Conservation (phyloP, 306 rosid genomes). For the Glycine latifolia region DNA sequence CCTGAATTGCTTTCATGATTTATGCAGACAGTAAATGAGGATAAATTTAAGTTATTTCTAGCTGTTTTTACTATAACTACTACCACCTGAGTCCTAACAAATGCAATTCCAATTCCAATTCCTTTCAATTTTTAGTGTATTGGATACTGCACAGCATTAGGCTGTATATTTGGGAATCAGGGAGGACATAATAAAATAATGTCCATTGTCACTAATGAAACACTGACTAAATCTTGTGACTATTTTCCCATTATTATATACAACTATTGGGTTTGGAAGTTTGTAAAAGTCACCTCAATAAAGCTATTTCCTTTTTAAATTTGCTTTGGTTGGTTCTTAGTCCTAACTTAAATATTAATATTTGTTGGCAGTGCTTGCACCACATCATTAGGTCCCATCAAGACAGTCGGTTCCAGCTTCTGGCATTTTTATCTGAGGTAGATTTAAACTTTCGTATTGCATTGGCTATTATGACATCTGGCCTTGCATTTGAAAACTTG, state of each 20-base stretch:
- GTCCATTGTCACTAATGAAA: constrained; percentile 19
- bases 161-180: constrained; percentile 38
- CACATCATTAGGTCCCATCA: constrained; percentile 74
- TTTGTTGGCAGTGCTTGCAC: constrained; percentile 83
- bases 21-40: too few species aligned
- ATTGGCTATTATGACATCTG: constrained; percentile 22
- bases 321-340: constrained; percentile 35
- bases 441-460: constrained; percentile 33
- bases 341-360: constrained; percentile 46
- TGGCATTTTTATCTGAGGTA: constrained; percentile 65
- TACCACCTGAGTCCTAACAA: constrained; percentile 35
- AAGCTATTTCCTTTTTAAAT: constrained; percentile 23
- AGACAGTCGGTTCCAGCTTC: constrained; percentile 77
- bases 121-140: constrained; percentile 26
- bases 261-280: constrained; percentile 28
- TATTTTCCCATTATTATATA: constrained; percentile 12
- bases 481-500: constrained; percentile 19
- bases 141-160: constrained; percentile 41
- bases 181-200: constrained; percentile 32
- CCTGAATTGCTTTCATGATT: too few species aligned
- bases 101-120: constrained; percentile 7
- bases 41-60: too few species aligned
- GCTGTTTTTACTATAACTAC: constrained; percentile 53
- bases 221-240: constrained; percentile 16
- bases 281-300: constrained; percentile 23